Conservation (phyloP, 805 yeast genomes). For the Candida ascalaphidarum region DNA sequence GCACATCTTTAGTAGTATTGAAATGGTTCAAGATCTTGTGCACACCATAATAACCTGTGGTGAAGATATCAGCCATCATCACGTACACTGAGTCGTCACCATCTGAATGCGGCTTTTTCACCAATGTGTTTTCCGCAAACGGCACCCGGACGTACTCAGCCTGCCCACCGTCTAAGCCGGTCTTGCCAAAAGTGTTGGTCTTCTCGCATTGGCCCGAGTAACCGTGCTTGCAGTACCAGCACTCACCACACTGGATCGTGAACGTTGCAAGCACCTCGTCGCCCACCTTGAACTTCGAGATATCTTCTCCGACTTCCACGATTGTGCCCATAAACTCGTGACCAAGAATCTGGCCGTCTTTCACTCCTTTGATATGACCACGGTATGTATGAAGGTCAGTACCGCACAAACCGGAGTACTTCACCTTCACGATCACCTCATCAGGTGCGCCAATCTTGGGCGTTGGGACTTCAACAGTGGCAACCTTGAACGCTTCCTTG, state of each 20-base stretch:
- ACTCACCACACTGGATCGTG: conserved; percentile 52
- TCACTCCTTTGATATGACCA: conserved; percentile 36
- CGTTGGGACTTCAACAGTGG: conserved; percentile 27
- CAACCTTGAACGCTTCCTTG: conserved; percentile 33
- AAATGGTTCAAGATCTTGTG: conserved; percentile 38
- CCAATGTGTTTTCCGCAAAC: conserved; percentile 42
- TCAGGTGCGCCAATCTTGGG: conserved; percentile 29
- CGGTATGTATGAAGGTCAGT: conserved; percentile 47
- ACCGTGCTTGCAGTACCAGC: conserved; percentile 52
- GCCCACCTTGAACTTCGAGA: conserved; percentile 29
- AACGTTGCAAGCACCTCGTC: conserved; percentile 36
- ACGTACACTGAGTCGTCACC: conserved; percentile 39
- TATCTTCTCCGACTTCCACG: conserved; percentile 26
- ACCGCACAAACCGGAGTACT: conserved; percentile 45
- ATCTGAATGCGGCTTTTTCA: conserved; percentile 27
- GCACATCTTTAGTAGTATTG: conserved; percentile 14
- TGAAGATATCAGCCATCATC: conserved; percentile 57
- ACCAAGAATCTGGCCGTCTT: conserved; percentile 35
- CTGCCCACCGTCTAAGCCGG: conserved; percentile 52
- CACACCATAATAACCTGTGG: conserved; percentile 55
- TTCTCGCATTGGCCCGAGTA: conserved; percentile 46
- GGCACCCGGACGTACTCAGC: conserved; percentile 58
- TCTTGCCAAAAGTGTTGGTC: conserved; percentile 51
- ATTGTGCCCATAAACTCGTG: conserved; percentile 43
- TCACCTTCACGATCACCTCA: conserved; percentile 41